Conservation (phyloP, 371 early-diverging fungal genomes). For the Syncephalastrum sp. region DNA sequence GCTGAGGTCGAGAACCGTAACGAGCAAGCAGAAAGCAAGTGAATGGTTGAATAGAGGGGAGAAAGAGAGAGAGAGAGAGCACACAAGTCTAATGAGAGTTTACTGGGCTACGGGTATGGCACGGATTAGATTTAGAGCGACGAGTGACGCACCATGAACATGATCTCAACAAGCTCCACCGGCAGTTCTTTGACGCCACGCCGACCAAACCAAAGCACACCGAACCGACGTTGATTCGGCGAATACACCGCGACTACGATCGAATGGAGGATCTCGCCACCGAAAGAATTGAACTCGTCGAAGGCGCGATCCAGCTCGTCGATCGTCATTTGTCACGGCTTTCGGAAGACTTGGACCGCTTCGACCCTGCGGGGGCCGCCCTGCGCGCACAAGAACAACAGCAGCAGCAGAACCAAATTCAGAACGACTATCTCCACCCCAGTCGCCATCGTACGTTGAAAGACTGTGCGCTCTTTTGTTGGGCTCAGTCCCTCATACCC, state of each 20-base stretch:
- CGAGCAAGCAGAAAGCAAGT: conserved; percentile 36
- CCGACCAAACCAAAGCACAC: conserved; percentile 29
- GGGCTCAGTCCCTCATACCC: no score
- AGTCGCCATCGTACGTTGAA: not conserved
- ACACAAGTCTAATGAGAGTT: not conserved
- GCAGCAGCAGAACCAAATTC: no score
- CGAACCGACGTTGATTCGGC: conserved; percentile 35
- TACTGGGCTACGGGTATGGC: not conserved
- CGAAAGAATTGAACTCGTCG: conserved; percentile 43
- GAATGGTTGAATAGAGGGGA: not conserved
- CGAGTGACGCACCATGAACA: conserved; percentile 33
- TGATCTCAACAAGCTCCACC: conserved; percentile 39
- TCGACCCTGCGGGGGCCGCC: conserved; percentile 28
- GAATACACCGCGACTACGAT: conserved; percentile 42
- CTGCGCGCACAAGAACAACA: conserved; percentile 4
- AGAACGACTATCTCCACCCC: no score
- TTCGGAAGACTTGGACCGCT: conserved; percentile 33
- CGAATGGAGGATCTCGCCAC: conserved; percentile 39
- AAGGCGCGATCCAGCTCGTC: conserved; percentile 43
- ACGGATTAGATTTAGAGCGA: conserved; percentile 29
- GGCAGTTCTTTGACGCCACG: conserved; percentile 41
- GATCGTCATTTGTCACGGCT: conserved; percentile 41
- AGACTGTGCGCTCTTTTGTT: no score
- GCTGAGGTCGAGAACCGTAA: conserved; percentile 44
- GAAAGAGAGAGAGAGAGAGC: not conserved